Evolutionary conservation across 345 rosid genomes (phyloP).

Genomic region (Brassica rapa): DNA sequence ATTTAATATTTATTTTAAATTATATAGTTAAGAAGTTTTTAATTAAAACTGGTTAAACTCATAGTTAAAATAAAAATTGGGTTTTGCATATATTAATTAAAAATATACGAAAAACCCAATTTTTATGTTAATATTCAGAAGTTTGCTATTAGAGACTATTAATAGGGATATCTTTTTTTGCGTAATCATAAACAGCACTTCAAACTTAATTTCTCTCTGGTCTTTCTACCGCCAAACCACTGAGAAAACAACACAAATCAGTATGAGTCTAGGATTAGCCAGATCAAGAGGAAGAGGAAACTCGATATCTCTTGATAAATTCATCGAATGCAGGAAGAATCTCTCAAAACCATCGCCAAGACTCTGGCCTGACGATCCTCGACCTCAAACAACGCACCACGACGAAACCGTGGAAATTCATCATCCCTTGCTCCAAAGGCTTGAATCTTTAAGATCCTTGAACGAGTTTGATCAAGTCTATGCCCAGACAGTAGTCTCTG

Average conservation of each 20-base stretch:
- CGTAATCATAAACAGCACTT: no score
- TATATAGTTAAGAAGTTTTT: no score
- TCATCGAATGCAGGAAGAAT: conserved; percentile 49
- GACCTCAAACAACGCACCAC: conserved; percentile 11
- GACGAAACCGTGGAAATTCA: conserved; percentile 30
- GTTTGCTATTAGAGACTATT: no score
- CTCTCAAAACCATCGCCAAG: conserved; percentile 51
- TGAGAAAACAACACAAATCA: conserved; percentile 24
- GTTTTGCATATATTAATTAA: no score
- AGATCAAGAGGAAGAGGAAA: conserved; percentile 25
- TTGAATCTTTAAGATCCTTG: conserved; percentile 43
- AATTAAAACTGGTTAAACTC: no score
- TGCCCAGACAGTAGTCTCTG: conserved; percentile 45
- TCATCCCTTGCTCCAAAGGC: conserved; percentile 48
- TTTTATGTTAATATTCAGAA: no score
- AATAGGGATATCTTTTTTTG: no score
- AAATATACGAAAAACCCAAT: no score
- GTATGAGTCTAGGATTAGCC: conserved; percentile 7
- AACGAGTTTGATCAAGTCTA: conserved; percentile 52
- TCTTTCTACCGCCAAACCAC: not conserved
- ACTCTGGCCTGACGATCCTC: conserved; percentile 49
- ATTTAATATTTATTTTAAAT: no score
- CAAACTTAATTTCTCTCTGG: not conserved
- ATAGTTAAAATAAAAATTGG: no score
- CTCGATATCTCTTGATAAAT: conserved; percentile 44